phyloP scores from a whole-genome alignment of 2,329 filamentous ascomycete genomes.

The Penicillium sp. region DNA sequence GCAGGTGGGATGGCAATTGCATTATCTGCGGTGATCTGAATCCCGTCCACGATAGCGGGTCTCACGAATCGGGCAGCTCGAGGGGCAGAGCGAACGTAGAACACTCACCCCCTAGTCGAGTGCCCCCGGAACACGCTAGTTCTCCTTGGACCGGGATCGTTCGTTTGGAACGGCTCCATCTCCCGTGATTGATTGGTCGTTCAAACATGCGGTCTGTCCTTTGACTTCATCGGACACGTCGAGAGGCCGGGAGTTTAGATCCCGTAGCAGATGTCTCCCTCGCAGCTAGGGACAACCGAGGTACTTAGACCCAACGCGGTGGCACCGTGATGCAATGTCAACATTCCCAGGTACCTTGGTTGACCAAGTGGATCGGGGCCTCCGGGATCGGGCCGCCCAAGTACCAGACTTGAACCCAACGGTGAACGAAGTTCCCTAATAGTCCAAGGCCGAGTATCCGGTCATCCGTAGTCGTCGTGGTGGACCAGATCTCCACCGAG shows the following conservation, averaged over 20 bases:
- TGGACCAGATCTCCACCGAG: conserved; percentile 11
- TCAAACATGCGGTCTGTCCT: conserved; percentile 16
- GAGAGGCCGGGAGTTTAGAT: not conserved
- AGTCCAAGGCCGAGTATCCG: not conserved
- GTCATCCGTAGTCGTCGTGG: not conserved
- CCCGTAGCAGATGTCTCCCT: not conserved
- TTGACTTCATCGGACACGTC: conserved; percentile 8
- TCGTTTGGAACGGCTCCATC: not conserved
- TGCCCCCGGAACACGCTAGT: not conserved
- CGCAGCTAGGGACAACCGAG: not conserved
- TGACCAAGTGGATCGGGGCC: not conserved
- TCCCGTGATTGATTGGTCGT: conserved; percentile 3
- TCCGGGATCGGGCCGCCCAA: conserved; percentile 1
- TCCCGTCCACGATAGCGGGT: not conserved
- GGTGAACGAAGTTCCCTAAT: not conserved
- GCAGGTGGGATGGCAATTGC: conserved; percentile 21
- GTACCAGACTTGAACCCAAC: conserved; percentile 1
- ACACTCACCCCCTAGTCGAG: not conserved
- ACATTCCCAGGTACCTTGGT: not conserved
- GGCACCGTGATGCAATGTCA: not conserved
- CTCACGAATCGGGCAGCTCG: not conserved
- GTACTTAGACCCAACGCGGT: not conserved
- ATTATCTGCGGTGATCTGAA: conserved; percentile 22
- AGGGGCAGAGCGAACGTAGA: conserved; percentile 1
- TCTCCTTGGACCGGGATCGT: not conserved